These are phyloP conservation scores for Stephanocyclus meneghinianus DNA, from an alignment of 352 stramenopile species.

Conservation along the genomic window DNA sequence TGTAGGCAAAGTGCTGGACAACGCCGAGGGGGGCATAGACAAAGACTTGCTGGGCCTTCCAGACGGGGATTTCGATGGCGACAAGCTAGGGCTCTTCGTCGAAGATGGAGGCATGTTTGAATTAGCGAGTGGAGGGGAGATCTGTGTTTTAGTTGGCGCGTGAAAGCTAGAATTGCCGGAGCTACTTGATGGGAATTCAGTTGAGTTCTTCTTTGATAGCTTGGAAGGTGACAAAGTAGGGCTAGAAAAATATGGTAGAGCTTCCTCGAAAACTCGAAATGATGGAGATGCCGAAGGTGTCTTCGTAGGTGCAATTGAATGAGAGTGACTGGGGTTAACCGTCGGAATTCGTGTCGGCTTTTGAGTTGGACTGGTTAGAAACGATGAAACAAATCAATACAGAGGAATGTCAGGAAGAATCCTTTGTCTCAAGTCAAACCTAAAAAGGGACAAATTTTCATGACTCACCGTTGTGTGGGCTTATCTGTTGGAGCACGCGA, in stretches of 20 bases:
- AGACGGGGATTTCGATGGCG: background rate
- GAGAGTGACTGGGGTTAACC: background rate
- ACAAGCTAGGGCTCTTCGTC: background rate
- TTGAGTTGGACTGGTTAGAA: background rate
- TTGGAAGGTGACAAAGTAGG: too few relatives aligned
- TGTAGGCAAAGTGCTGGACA: too few relatives aligned
- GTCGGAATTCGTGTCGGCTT: conserved; percentile 1
- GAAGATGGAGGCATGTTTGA: background rate
- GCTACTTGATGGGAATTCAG: background rate
- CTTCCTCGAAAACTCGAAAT: conserved; percentile 1
- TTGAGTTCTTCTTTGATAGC: background rate
- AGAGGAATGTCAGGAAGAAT: background rate
- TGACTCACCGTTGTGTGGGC: too few relatives aligned
- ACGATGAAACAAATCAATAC: background rate
- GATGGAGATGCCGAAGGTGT: conserved; percentile 11
- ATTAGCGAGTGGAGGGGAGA: background rate
- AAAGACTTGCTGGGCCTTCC: background rate
- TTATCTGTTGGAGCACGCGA: background rate
- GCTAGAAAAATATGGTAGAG: background rate
- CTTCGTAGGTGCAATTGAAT: background rate
- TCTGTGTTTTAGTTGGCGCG: background rate
- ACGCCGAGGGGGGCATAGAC: too few relatives aligned
- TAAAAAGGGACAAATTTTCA: too few relatives aligned
- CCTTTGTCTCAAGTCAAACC: too few relatives aligned
- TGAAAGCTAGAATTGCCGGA: background rate